phyloP scores from a whole-genome alignment of 306 rosid genomes.

The Cercis canadensis region DNA sequence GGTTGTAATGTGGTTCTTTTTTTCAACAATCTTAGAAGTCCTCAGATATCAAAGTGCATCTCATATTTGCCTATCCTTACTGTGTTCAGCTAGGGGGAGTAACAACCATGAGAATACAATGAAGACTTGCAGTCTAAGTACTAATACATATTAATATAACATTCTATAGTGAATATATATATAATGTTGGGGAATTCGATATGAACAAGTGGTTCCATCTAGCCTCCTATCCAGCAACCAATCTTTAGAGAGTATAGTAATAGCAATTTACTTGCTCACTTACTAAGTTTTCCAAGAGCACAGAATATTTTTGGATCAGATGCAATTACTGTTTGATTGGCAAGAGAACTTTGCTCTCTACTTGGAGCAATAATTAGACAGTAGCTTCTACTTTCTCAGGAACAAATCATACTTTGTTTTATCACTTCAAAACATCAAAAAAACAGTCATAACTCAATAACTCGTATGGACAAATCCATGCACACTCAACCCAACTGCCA shows the following conservation, averaged over 20 bases:
- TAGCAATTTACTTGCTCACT: not conserved
- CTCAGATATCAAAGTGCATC: not conserved
- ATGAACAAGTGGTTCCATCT: not conserved
- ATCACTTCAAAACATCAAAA: slow-evolving; percentile 1
- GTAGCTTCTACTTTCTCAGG: not conserved
- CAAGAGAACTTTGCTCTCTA: too few relatives aligned
- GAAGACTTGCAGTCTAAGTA: not conserved
- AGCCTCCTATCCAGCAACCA: slow-evolving; percentile 5
- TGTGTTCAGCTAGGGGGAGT: not conserved
- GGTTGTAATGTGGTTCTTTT: not conserved
- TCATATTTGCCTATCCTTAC: slow-evolving; percentile 16
- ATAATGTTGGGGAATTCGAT: too few relatives aligned
- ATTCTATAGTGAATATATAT: too few relatives aligned
- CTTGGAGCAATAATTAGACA: too few relatives aligned
- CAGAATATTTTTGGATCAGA: not conserved
- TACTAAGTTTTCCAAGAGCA: not conserved
- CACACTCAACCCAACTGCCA: not conserved
- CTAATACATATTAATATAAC: too few relatives aligned
- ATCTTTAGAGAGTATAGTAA: slow-evolving; percentile 2
- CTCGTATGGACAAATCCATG: slow-evolving; percentile 32
- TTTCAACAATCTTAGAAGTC: not conserved
- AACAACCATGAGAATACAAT: not conserved
- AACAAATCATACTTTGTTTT: not conserved
- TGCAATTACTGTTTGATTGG: not conserved
- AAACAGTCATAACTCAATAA: too few relatives aligned